Base-by-base conservation (phyloP, 2,329 filamentous ascomycete species). In the Bipolaris victoriae region DNA sequence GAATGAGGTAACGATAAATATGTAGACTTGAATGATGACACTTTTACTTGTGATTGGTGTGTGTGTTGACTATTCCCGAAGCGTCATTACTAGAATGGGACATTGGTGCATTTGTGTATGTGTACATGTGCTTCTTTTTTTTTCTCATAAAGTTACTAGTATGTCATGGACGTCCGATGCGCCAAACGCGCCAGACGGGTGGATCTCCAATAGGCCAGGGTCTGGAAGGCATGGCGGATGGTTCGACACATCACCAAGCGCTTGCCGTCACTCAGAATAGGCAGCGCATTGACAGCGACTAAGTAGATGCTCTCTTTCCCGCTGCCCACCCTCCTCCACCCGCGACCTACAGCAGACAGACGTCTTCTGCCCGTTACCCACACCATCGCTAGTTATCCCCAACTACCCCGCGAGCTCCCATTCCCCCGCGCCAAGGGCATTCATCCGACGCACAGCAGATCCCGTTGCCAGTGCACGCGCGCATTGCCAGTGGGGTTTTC, bases 351-450 rank as follows among this genome's bases (percentile, higher is more conserved):
- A 37, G 20, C 35, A 18, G 29, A 29, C 26, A 29, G 26, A 29
- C 29, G 20, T 18, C 11, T 49, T 16, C 13, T 20, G 15, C 15
- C 26, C 26, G 31, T 29, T 37, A 44, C 13, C 50, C 18, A 16
- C 24, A 22, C 55, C 35, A 35, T 57, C 20, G 22, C 37, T 46
- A 49, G 26, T 29, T 29, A 58, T 57, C 45, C 16, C 26, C 50
- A 18, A 40, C 15, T 54, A 57, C 55, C 61, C 63, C 63, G 59
- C 61, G 39, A 54, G 52, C 44, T 52, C 31, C 47, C 60, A 53
- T 55, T 65, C 63, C 69, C 71, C 72, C 69, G 65, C 71, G 68
- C 70, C 66, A 71, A 72, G 66, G 26, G 20, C 47, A 36, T 56
- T 50, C 56, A 57, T 49, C 58, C 65, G 59, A 68, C 65, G 58